Conservation (phyloP, 2,329 filamentous ascomycete genomes). For the Bertia moriformis region DNA sequence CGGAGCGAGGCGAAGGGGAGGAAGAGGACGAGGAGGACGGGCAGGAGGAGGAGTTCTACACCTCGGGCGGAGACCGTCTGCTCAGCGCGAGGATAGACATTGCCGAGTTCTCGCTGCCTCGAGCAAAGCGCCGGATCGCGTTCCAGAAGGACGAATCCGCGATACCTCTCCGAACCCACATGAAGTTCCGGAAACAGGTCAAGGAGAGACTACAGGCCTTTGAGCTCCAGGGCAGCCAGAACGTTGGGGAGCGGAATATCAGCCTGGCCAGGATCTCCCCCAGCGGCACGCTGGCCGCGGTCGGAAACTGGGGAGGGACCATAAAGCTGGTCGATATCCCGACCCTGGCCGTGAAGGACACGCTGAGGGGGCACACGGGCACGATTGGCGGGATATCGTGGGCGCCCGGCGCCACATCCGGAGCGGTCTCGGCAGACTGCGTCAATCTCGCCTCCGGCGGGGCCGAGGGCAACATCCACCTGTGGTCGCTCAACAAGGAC, state of each 20-base stretch:
- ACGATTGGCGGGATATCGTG: constrained; percentile 83
- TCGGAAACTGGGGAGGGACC: constrained; percentile 84
- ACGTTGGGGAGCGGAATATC: constrained; percentile 76
- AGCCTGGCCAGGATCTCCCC: constrained; percentile 87
- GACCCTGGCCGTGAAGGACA: constrained; percentile 61
- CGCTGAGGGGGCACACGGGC: constrained; percentile 71
- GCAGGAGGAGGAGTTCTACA: constrained; percentile 89
- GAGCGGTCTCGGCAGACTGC: constrained; percentile 54
- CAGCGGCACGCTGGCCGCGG: constrained; percentile 67
- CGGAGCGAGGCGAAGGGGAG: too few relatives aligned
- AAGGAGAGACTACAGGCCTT: constrained; percentile 72
- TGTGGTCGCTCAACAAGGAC: constrained; percentile 81
- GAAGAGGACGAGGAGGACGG: constrained; percentile 53
- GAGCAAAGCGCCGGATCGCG: constrained; percentile 62
- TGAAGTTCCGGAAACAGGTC: constrained; percentile 79
- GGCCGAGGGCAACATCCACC: constrained; percentile 71
- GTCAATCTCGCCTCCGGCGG: constrained; percentile 85
- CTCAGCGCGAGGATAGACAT: constrained; percentile 66
- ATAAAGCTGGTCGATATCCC: constrained; percentile 78
- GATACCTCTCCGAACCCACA: constrained; percentile 76
- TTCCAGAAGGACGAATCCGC: constrained; percentile 68
- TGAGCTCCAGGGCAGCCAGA: constrained; percentile 86
- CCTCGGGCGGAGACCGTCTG: constrained; percentile 61
- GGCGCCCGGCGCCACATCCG: constrained; percentile 69
- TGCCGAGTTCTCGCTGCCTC: constrained; percentile 68